Evolutionary conservation across 805 yeast species (phyloP), one percentile per base, ranked within the genome.

Genomic region (Candida schatavii): DNA sequence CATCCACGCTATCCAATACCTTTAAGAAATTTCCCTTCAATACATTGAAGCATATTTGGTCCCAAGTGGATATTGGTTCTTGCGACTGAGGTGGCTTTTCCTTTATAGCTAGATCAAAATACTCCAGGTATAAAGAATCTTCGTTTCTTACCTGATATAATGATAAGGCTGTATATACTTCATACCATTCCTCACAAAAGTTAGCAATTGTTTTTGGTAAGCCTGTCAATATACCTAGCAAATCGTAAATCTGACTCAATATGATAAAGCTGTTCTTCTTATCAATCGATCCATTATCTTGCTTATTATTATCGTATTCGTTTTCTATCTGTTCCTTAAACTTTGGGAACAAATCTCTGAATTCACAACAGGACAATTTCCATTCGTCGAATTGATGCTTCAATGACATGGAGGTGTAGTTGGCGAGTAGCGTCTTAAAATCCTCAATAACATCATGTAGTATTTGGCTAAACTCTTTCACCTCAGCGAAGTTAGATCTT

Each of bases 151-250:
- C 72, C 52, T 81, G 81, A 54, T 68, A 86, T 29, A 81, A 61
- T 7, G 79, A 56, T n/a, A 81, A 67, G 5, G 79, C 78, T 30
- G 73, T 63, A 30, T 78, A 70, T 11, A 81, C 68, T 53, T 85
- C 93, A 55, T 81, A 84, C 95, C 95, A 85, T 0, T 77, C 61
- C 5, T 68, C 65, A 13, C 86, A 74, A 50, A 66, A 69, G 13
- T 67, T 65, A 3, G 78, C 55, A 18, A 83, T 83, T 3, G 80
- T 67, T 29, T 71, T 68, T 7, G 73, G 69, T 28, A 64, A 62
- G 1, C 83, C 83, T 2, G 77, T 68, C 46, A 76, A 53, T 3
- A 76, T 62, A 13, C 67, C 56, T 3, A 75, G 49, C 20, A 78
- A 47, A 35, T 72, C 75, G 41, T 59, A 60, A 15, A 78, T 55